These are phyloP conservation scores for Taphrina populina DNA, from an alignment of 1,139 yeast species.

Conservation along the genomic window DNA sequence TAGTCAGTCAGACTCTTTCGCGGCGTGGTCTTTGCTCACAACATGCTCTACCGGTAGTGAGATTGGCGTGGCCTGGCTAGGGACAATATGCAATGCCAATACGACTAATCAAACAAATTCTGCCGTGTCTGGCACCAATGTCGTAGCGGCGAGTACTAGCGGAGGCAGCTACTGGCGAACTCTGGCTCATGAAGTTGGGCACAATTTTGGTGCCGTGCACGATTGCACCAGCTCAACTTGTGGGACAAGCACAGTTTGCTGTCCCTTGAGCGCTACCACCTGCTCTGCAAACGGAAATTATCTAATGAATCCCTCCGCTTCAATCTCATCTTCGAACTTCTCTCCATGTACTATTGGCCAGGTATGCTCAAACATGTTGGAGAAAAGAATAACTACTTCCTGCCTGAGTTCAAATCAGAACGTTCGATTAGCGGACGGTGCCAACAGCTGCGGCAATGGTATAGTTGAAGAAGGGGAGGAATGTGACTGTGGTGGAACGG, in stretches of 20 bases:
- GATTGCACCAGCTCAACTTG: conserved; percentile 48
- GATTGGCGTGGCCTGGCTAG: conserved; percentile 49
- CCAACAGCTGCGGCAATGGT: conserved; percentile 48
- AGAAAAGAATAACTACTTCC: conserved; percentile 44
- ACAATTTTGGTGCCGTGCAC: conserved; percentile 48
- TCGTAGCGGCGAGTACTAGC: conserved; percentile 44
- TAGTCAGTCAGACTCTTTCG: conserved; percentile 43
- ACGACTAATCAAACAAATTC: conserved; percentile 36
- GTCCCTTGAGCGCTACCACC: conserved; percentile 43
- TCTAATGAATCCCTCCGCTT: conserved; percentile 48
- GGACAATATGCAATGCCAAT: conserved; percentile 44
- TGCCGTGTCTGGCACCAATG: conserved; percentile 46
- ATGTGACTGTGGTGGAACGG: conserved; percentile 48
- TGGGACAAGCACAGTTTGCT: conserved; percentile 44
- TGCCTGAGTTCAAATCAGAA: conserved; percentile 47
- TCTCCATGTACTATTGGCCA: conserved; percentile 47
- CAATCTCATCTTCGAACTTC: conserved; percentile 43
- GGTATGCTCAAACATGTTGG: conserved; percentile 45
- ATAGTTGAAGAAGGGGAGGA: conserved; percentile 50
- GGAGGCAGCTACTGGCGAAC: conserved; percentile 45
- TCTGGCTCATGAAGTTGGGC: conserved; percentile 49
- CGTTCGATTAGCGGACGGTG: conserved; percentile 43
- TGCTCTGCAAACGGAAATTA: conserved; percentile 46
- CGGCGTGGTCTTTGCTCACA: conserved; percentile 48
- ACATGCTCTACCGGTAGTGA: conserved; percentile 45